Evolutionary conservation across 2,329 filamentous ascomycete species (phyloP), one percentile per base, ranked within the genome.

Genomic region (Blastomyces parvus): DNA sequence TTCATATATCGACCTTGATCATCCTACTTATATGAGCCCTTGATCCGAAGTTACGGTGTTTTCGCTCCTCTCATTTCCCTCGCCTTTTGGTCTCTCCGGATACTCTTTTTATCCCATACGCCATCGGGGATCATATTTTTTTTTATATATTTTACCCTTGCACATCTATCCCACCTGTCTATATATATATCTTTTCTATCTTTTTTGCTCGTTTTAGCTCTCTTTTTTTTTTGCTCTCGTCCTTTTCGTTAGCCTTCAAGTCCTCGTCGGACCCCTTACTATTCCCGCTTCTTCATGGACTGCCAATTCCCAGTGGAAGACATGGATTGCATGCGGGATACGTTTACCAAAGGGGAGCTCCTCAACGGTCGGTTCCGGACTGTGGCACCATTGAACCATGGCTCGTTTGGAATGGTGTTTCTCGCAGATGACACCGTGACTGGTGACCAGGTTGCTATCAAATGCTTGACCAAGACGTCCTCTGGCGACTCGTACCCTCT

Each of bases 401-500:
- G 94, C 70, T 97, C 94, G 63, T 99, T 97, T 74, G 94, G 94
- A 74, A 95, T 97, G 90, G 94, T 99, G 71, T 97, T 97, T 78
- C 87, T 91, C 79, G 94, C 93, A 65, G 88, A 84, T 74, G 91
- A 99, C 75, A 81, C 87, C 68, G 75, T 82, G 67, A 96, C 89
- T 65, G 85, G 87, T 69, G 82, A 94, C 64, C 84, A 86, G 64
- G 94, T 99, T 69, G 94, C 94, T 66, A 89, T 99, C 83, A 99
- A 99, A 80, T 97, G 93, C 77, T 81, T 97, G 76, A 91, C 91
- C 73, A 99, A 97, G 83, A 84, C 85, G 70, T 85, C 88, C 57
- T 85, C 88, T 57, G 78, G 84, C 56, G 80, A 82, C 65, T 81
- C 79, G 64, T 82, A 83, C 53, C 80, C 85, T 64, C 85, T 91